Conservation (phyloP, 352 stramenopile species). For the Phytophthora cajani region DNA sequence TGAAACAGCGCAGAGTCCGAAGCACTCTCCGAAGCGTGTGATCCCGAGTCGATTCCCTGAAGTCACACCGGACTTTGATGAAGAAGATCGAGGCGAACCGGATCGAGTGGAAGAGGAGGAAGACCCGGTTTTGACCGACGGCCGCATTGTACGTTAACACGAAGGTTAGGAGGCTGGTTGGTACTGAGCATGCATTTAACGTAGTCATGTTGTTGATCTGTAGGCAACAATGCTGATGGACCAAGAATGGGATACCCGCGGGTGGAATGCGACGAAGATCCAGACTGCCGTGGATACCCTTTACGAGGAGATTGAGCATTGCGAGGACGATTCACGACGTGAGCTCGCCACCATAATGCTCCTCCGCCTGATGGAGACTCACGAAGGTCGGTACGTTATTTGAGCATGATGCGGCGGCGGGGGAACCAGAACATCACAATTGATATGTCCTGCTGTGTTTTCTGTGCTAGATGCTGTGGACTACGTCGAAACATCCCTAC, state of each 20-base stretch:
- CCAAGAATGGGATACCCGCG: slow-evolving; percentile 81
- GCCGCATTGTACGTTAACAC: slow-evolving; percentile 58
- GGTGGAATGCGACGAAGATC: slow-evolving; percentile 71
- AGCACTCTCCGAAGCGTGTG: slow-evolving; percentile 48
- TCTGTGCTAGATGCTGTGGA: slow-evolving; percentile 47
- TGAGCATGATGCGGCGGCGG: neutral
- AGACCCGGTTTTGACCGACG: slow-evolving; percentile 41
- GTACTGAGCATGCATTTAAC: neutral
- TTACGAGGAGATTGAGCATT: slow-evolving; percentile 71
- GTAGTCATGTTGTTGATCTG: neutral
- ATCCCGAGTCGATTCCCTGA: slow-evolving; percentile 63
- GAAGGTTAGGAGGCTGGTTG: neutral
- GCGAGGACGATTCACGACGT: slow-evolving; percentile 46
- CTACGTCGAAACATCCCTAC: slow-evolving; percentile 71
- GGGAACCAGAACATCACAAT: neutral
- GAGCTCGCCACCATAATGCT: slow-evolving; percentile 77
- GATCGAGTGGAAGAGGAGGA: slow-evolving; percentile 32
- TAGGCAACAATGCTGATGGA: slow-evolving; percentile 82
- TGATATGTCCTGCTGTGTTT: neutral
- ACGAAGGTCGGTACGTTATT: slow-evolving; percentile 56
- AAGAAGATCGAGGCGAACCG: slow-evolving; percentile 36
- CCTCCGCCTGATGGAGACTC: slow-evolving; percentile 64
- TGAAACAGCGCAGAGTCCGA: slow-evolving; percentile 13
- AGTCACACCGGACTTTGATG: slow-evolving; percentile 26
- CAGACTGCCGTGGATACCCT: slow-evolving; percentile 67